These are phyloP conservation scores for Fraxinus dipetala DNA, from an alignment of 305 asterid species.

Conservation along the genomic window DNA sequence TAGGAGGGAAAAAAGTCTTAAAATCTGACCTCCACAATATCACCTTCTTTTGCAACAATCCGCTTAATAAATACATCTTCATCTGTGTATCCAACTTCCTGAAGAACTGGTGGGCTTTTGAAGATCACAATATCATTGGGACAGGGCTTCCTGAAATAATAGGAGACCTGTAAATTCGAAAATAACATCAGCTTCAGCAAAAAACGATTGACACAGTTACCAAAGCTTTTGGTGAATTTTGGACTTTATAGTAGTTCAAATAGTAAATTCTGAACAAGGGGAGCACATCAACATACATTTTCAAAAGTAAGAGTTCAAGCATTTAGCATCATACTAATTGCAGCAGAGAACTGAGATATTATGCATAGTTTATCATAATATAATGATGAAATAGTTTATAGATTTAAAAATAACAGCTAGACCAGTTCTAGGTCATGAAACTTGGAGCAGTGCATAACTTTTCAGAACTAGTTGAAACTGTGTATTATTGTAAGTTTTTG, in stretches of 20 bases:
- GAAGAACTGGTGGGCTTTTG: conserved; percentile 95
- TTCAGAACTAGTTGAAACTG: not conserved
- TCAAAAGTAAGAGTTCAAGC: not conserved
- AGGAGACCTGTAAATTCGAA: conserved; percentile 61
- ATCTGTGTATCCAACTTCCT: conserved; percentile 94
- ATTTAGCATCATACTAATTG: not conserved
- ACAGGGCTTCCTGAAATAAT: conserved; percentile 89
- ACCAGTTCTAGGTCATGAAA: not conserved
- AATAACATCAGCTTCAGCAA: conserved; percentile 3
- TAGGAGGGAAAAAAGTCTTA: not conserved
- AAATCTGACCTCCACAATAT: conserved; percentile 77
- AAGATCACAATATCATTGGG: conserved; percentile 87
- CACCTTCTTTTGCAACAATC: conserved; percentile 91
- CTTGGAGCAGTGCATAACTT: not conserved
- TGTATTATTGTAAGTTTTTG: not conserved
- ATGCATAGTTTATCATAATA: not conserved
- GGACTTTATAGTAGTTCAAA: not conserved
- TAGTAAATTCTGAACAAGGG: not conserved
- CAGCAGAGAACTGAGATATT: not conserved
- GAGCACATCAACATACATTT: not conserved
- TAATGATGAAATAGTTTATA: not conserved
- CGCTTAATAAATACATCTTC: conserved; percentile 94
- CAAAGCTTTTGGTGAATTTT: not conserved
- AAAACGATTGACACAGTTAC: not conserved
- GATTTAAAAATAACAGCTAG: not conserved